phyloP scores from a whole-genome alignment of 208 protist species.

The Trichomonas vaginalis region DNA sequence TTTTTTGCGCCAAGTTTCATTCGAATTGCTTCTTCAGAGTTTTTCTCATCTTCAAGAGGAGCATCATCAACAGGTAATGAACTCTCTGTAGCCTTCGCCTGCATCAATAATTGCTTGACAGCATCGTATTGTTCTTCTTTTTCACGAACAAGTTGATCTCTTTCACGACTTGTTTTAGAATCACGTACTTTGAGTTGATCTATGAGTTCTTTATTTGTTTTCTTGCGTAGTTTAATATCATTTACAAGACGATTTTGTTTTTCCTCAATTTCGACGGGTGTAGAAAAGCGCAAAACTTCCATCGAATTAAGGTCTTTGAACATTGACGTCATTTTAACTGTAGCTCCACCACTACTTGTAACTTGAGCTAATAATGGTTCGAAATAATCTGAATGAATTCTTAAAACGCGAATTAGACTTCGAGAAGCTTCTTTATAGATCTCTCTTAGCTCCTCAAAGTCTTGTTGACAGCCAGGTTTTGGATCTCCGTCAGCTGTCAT shows the following conservation, averaged over 20 bases:
- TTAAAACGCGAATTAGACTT: neutral
- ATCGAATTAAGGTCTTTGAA: neutral
- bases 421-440: neutral
- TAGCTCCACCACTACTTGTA: no score
- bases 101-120: neutral
- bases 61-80: neutral
- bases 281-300: neutral
- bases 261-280: neutral
- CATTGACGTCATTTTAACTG: neutral
- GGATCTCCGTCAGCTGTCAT: neutral
- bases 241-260: neutral
- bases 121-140: neutral
- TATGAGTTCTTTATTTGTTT: neutral
- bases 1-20: neutral
- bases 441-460: neutral
- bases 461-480: neutral
- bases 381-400: neutral
- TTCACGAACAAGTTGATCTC: neutral
- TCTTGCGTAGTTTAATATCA: neutral
- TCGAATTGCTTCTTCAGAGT: neutral
- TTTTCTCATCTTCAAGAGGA: neutral
- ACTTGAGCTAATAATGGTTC: neutral
- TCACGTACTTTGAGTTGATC: neutral
- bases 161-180: neutral
- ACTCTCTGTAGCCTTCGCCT: neutral